A percentile compares a stretch with the other conserved stretches of the same genome.
These are phyloP conservation scores for Rhexocercosporidium sp. DNA, from an alignment of 2,329 filamentous ascomycete species.

Conservation along the genomic window DNA sequence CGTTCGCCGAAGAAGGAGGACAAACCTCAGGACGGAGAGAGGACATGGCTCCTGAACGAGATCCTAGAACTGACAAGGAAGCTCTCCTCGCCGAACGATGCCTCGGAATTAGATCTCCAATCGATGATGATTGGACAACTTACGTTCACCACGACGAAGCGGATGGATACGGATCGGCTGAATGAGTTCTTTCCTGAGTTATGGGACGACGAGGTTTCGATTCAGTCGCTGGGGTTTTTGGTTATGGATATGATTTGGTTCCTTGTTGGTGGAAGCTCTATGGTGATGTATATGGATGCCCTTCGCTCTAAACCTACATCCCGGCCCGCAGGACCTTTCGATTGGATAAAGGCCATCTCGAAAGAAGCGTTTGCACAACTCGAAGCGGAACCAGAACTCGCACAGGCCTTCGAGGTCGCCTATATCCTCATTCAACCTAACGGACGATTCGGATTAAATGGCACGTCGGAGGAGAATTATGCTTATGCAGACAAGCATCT, in stretches of 20 bases:
- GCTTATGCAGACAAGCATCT: slow-evolving; percentile 1
- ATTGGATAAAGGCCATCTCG: slow-evolving; percentile 1
- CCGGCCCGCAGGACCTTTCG: background rate
- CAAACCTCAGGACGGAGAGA: background rate
- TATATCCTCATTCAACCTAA: slow-evolving; percentile 5
- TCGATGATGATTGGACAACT: slow-evolving; percentile 3
- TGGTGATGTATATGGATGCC: slow-evolving; percentile 1
- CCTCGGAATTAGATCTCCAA: background rate
- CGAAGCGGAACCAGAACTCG: slow-evolving; percentile 1
- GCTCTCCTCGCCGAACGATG: background rate
- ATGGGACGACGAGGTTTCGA: slow-evolving; percentile 5
- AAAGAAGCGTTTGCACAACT: background rate
- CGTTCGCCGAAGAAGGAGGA: background rate
- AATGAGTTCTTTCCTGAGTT: slow-evolving; percentile 6
- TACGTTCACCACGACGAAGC: background rate
- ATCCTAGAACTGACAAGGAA: slow-evolving; percentile 5
- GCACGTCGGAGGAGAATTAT: background rate
- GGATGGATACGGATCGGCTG: slow-evolving; percentile 6
- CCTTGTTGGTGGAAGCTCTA: background rate
- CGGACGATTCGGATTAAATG: slow-evolving; percentile 3
- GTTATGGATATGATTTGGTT: slow-evolving; percentile 14
- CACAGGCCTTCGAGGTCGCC: slow-evolving; percentile 2
- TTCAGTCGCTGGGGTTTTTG: slow-evolving; percentile 6
- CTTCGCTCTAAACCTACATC: background rate
- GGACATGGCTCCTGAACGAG: slow-evolving; percentile 9